Conservation (phyloP, 23 red algal species). For the Gracilariopsis chorda region DNA sequence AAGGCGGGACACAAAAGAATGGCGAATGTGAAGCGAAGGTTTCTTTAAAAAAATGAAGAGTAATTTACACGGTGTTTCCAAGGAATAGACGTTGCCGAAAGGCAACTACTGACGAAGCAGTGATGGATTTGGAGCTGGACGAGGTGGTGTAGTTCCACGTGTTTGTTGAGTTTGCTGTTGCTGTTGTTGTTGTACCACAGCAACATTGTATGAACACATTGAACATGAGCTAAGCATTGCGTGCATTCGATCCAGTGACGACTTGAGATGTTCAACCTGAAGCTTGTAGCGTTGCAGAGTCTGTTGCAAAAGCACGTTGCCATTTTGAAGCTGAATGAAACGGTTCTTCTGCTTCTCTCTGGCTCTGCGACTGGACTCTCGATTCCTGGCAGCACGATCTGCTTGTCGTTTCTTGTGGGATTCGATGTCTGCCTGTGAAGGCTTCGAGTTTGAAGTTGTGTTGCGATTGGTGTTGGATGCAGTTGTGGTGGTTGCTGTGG, state of each 20-base stretch:
- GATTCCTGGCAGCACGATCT: slow-evolving; percentile 49
- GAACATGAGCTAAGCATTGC: slow-evolving; percentile 30
- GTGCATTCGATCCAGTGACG: neutral
- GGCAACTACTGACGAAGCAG: slow-evolving; percentile 4
- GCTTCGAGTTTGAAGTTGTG: neutral
- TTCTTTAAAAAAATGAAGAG: too few relatives aligned
- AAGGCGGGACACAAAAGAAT: too few relatives aligned
- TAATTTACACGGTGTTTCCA: too few relatives aligned
- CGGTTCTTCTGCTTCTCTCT: slow-evolving; percentile 65
- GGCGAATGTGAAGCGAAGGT: too few relatives aligned
- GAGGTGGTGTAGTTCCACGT: neutral
- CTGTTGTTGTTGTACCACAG: neutral
- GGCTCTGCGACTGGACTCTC: slow-evolving; percentile 49
- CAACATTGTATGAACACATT: slow-evolving; percentile 53
- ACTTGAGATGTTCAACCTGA: slow-evolving; percentile 24
- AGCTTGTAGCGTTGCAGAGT: slow-evolving; percentile 3
- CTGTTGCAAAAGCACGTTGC: slow-evolving; percentile 20
- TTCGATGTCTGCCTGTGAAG: neutral
- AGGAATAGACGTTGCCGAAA: neutral
- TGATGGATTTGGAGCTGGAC: neutral
- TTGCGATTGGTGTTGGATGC: too few relatives aligned
- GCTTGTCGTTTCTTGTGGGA: slow-evolving; percentile 51
- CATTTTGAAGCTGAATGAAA: slow-evolving; percentile 33
- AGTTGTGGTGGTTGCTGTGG: neutral
- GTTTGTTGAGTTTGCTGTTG: neutral